Evolutionary conservation across 2,329 filamentous ascomycete genomes (phyloP).

Genomic region (Lecanicillium sp.): DNA sequence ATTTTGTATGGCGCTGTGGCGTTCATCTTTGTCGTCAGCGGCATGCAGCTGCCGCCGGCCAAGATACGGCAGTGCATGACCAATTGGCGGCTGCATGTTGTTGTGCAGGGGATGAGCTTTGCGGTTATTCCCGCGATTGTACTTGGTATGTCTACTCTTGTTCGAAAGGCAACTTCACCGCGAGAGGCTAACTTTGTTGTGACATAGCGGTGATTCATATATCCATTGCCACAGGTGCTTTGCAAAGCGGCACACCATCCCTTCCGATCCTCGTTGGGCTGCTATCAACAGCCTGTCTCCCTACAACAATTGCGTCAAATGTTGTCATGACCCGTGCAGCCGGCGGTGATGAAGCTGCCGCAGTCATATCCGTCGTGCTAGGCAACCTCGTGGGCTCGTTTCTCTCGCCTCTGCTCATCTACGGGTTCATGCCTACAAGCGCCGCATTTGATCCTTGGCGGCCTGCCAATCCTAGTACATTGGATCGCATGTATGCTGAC

Average conservation of each 20-base stretch:
- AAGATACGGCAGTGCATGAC: constrained; percentile 53
- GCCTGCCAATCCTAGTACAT: constrained; percentile 40
- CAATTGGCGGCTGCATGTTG: constrained; percentile 59
- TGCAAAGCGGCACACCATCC: constrained; percentile 49
- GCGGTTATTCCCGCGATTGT: constrained; percentile 56
- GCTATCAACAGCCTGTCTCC: constrained; percentile 57
- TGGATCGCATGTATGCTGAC: constrained; percentile 53
- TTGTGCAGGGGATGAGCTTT: constrained; percentile 61
- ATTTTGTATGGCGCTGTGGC: constrained; percentile 62
- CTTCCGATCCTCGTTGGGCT: constrained; percentile 59
- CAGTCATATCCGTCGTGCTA: constrained; percentile 60
- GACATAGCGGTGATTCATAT: constrained; percentile 35
- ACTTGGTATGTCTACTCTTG: constrained; percentile 33
- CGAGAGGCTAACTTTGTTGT: background rate
- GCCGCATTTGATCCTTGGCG: constrained; percentile 48
- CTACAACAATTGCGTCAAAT: constrained; percentile 66
- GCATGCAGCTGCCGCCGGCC: constrained; percentile 56
- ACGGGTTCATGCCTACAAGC: constrained; percentile 47
- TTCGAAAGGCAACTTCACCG: background rate
- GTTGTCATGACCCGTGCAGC: constrained; percentile 65
- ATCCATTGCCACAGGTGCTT: constrained; percentile 35
- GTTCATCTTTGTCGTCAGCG: constrained; percentile 64
- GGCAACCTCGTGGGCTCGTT: constrained; percentile 64
- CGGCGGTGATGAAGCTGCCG: constrained; percentile 57
- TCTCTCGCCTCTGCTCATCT: constrained; percentile 54